A percentile compares a stretch with the other conserved stretches of the same genome.
Conservation (phyloP, 306 rosid genomes). For the Carpinus fangiana region DNA sequence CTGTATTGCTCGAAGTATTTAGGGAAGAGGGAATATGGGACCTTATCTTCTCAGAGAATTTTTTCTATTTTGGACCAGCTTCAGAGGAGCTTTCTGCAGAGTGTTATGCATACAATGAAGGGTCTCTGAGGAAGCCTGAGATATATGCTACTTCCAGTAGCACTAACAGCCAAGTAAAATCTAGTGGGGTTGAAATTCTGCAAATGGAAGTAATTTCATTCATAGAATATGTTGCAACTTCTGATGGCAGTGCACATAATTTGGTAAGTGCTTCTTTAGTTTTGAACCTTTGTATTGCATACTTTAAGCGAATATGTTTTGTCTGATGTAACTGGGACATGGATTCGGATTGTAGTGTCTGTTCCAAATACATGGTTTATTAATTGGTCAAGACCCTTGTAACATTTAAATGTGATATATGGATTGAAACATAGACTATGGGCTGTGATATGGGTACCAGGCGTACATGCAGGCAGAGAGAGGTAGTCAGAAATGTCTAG, state of each 20-base stretch:
- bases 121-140: slow-evolving; percentile 40
- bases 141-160: slow-evolving; percentile 45
- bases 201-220: slow-evolving; percentile 79
- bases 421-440: background rate
- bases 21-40: slow-evolving; percentile 90
- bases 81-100: slow-evolving; percentile 49
- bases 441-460: slow-evolving; percentile 11
- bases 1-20: slow-evolving; percentile 61
- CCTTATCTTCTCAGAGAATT: slow-evolving; percentile 83
- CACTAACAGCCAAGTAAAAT: slow-evolving; percentile 39
- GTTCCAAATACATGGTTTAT: slow-evolving; percentile 5
- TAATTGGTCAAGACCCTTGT: slow-evolving; percentile 9
- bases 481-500: background rate
- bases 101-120: slow-evolving; percentile 32
- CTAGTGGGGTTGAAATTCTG: slow-evolving; percentile 56
- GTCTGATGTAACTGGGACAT: slow-evolving; percentile 23
- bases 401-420: background rate
- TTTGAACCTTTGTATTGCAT: slow-evolving; percentile 11
- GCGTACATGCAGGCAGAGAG: slow-evolving; percentile 2
- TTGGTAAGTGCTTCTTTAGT: slow-evolving; percentile 50
- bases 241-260: slow-evolving; percentile 63
- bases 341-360: background rate
- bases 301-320: slow-evolving; percentile 16
- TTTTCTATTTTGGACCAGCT: slow-evolving; percentile 72
- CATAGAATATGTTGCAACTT: slow-evolving; percentile 80